Percentiles rank a stretch among this genome's conserved stretches.
phyloP scores from a whole-genome alignment of 78 protist species.

The Chrysochromulina parva region DNA sequence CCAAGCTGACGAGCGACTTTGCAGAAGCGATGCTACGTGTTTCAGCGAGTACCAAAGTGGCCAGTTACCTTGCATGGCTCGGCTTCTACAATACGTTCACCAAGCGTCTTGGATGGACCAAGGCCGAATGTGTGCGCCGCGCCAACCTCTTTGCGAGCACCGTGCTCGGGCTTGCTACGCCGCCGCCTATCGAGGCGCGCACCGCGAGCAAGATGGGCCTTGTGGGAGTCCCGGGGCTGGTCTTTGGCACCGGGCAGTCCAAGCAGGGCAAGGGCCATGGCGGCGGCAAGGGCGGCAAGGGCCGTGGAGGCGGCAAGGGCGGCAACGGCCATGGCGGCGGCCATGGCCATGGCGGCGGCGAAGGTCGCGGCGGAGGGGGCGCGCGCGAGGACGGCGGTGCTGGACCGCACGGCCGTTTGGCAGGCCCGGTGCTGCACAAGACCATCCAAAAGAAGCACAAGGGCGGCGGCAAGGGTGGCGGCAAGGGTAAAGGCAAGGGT shows the following conservation, averaged over 20 bases:
- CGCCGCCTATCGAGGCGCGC: slow-evolving; percentile 47
- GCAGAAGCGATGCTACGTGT: too few relatives aligned
- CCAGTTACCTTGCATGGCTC: slow-evolving; percentile 52
- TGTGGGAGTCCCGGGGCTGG: slow-evolving; percentile 50
- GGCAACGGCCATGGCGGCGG: too few relatives aligned
- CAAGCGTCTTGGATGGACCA: slow-evolving; percentile 14
- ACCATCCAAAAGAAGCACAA: slow-evolving; percentile 17
- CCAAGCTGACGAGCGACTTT: too few relatives aligned
- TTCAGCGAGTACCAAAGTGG: too few relatives aligned
- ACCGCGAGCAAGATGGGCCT: slow-evolving; percentile 66
- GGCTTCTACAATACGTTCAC: slow-evolving; percentile 56
- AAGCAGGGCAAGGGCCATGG: neutral
- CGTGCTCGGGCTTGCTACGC: neutral
- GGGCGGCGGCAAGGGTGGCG: slow-evolving; percentile 4
- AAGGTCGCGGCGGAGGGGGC: too few relatives aligned
- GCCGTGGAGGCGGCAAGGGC: too few relatives aligned
- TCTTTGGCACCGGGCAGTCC: neutral
- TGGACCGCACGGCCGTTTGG: too few relatives aligned
- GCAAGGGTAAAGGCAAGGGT: neutral
- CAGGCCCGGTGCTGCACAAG: too few relatives aligned
- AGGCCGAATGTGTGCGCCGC: slow-evolving; percentile 5
- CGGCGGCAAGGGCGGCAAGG: too few relatives aligned
- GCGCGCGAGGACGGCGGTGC: too few relatives aligned
- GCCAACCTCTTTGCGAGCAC: neutral
- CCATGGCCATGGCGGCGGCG: too few relatives aligned